These are phyloP conservation scores for Phytophthora fragariae DNA, from an alignment of 352 stramenopile genomes.

Conservation along the genomic window DNA sequence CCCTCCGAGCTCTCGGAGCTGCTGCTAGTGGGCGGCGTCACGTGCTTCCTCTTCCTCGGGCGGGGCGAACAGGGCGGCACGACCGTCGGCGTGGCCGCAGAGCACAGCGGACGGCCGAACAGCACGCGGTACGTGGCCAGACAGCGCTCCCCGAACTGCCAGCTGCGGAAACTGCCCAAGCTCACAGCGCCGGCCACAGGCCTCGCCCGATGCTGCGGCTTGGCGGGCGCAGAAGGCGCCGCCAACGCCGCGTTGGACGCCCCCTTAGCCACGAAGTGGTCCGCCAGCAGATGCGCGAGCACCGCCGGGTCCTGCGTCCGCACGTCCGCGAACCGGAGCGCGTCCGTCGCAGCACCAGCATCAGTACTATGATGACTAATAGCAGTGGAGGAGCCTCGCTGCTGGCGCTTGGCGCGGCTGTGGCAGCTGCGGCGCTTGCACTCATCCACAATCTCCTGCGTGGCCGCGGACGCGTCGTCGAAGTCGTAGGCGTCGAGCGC, in stretches of 20 bases:
- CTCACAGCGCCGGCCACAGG: constrained; percentile 39
- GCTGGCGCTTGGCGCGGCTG: constrained; percentile 15
- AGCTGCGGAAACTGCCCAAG: constrained; percentile 31
- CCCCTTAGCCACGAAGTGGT: constrained; percentile 40
- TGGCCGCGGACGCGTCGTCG: constrained; percentile 13
- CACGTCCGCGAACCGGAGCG: constrained; percentile 23
- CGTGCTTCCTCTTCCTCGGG: constrained; percentile 32
- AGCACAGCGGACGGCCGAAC: constrained; percentile 46
- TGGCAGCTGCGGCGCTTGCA: constrained; percentile 14
- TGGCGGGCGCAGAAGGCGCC: neutral
- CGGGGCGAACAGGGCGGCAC: constrained; percentile 6
- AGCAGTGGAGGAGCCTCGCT: neutral
- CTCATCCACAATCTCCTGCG: constrained; percentile 19
- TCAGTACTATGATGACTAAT: neutral
- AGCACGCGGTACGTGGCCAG: constrained; percentile 60
- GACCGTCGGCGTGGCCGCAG: constrained; percentile 1
- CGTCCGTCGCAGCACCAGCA: constrained; percentile 2
- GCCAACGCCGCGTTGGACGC: neutral
- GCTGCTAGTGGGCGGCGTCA: constrained; percentile 29
- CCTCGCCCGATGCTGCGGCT: constrained; percentile 11
- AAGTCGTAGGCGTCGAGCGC: constrained; percentile 23
- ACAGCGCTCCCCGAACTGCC: constrained; percentile 40
- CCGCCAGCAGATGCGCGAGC: constrained; percentile 35
- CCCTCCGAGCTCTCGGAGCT: constrained; percentile 25
- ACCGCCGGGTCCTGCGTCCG: constrained; percentile 29